Evolutionary conservation across 1,284 basidiomycete genomes (phyloP), one percentile per base, ranked within the genome.

Genomic region (Sutorius eximius): DNA sequence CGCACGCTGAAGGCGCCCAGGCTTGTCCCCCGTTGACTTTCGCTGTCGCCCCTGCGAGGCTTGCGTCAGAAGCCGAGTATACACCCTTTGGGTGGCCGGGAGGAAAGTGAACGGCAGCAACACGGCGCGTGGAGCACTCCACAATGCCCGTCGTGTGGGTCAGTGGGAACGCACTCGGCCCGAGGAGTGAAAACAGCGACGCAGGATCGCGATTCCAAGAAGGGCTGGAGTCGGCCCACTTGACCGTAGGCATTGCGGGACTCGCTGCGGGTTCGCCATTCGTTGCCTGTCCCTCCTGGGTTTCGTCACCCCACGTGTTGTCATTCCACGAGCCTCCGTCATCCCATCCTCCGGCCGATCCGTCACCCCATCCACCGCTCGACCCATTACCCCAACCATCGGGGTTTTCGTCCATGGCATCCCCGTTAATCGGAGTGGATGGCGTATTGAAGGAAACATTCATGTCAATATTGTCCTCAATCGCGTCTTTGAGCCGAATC

Each of bases 91-190:
- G 55, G 24, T 68, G 61, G n/a, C 5, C 15, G 5, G 59, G 41
- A 12, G 69, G 71, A 33, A 68, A 70, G 22, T 68, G 55, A 53
- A 75, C 59, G 44, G 68, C 65, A 43, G 64, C 57, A 57, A 83
- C 68, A 22, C 74, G 72, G 7, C 82, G 73, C 34, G 77, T 78
- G 0, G 80, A 80, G 30, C 12, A 71, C 61, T 84, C 82, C 51
- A 81, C 73, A 51, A 82, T 61, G 32, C 79, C 81, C 7, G 77
- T 73, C 16, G 72, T 74, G 58, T 83, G 82, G 5, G 81, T 81
- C 46, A 76, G 56, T 5, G 81, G 77, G 37, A 83, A 63, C 7
- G 61, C 52, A 4, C 75, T 78, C 6, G 78, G 75, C 3, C 82
- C 82, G 5, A 82, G 64, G 34, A 76, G 59, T 1, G 67, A 60